phyloP scores from a whole-genome alignment of 139 green algal species.

The Pseudopediastrum boryanum region DNA sequence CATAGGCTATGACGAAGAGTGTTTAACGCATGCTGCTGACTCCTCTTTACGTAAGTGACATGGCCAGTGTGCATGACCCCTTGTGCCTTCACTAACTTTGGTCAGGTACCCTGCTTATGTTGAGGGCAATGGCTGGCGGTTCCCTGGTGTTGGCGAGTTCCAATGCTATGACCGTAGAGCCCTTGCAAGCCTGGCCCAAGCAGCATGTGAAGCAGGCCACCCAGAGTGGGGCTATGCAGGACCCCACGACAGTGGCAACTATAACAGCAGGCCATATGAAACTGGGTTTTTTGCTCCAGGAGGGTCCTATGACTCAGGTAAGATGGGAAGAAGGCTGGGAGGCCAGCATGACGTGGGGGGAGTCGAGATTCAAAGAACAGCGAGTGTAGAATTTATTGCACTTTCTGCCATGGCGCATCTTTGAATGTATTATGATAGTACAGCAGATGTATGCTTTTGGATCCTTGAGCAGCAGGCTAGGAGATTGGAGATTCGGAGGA shows the following conservation, averaged over 20 bases:
- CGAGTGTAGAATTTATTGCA: not conserved
- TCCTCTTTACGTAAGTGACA: no score
- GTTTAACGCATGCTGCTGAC: no score
- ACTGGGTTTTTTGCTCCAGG: slow-evolving; percentile 60
- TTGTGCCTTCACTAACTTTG: no score
- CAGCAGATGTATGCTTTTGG: no score
- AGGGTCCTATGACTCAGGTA: slow-evolving; percentile 77
- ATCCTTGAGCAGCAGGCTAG: slow-evolving; percentile 31
- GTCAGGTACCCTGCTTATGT: slow-evolving; percentile 80
- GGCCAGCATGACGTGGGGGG: not conserved
- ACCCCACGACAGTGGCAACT: slow-evolving; percentile 64
- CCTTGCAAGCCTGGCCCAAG: slow-evolving; percentile 53
- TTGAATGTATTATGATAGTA: no score
- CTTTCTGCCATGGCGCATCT: not conserved
- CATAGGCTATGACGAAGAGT: no score
- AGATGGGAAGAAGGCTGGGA: slow-evolving; percentile 46
- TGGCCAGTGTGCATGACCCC: no score
- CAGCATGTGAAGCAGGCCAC: slow-evolving; percentile 44
- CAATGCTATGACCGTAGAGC: slow-evolving; percentile 73
- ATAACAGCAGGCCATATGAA: slow-evolving; percentile 59
- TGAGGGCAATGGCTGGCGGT: slow-evolving; percentile 85
- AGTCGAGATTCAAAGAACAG: slow-evolving; percentile 29
- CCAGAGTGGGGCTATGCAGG: slow-evolving; percentile 67
- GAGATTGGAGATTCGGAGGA: no score
- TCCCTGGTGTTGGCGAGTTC: slow-evolving; percentile 89